Percentiles rank a stretch among this genome's conserved stretches.
Conservation (phyloP, 352 stramenopile species). For the Thalassiosira sp. region DNA sequence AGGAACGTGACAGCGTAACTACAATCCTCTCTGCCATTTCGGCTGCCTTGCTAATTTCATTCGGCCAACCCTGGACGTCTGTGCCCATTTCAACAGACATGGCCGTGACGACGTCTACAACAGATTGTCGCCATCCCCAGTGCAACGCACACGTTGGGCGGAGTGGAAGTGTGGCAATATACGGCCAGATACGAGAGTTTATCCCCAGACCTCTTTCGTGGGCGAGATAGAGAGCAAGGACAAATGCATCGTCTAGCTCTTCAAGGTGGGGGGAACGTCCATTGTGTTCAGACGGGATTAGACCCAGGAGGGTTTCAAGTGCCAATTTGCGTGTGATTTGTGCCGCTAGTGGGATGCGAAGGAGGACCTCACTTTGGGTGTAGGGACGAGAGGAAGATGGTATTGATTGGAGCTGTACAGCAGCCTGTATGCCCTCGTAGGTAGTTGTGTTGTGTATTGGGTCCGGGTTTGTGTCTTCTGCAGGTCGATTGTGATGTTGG, state of each 20-base stretch:
- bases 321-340: conserved; percentile 78
- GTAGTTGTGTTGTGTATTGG: conserved; percentile 32
- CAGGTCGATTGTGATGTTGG: neutral
- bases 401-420: conserved; percentile 34
- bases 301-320: conserved; percentile 56
- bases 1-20: conserved; percentile 12
- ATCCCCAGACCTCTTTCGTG: conserved; percentile 68
- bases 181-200: conserved; percentile 68
- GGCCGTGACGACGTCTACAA: conserved; percentile 65
- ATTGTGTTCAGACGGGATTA: conserved; percentile 58
- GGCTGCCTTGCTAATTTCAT: conserved; percentile 70
- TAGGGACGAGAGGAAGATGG: conserved; percentile 24
- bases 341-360: conserved; percentile 69
- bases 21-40: conserved; percentile 64
- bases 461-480: neutral
- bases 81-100: conserved; percentile 69
- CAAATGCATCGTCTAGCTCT: conserved; percentile 77
- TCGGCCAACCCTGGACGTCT: conserved; percentile 71
- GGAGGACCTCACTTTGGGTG: conserved; percentile 70
- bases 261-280: conserved; percentile 31
- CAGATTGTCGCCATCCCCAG: conserved; percentile 54
- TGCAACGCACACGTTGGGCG: conserved; percentile 73
- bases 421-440: conserved; percentile 27
- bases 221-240: conserved; percentile 71
- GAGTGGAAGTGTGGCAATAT: conserved; percentile 70